Base-by-base conservation (phyloP, 1,139 yeast species). In the Protomyces pachydermus region DNA sequence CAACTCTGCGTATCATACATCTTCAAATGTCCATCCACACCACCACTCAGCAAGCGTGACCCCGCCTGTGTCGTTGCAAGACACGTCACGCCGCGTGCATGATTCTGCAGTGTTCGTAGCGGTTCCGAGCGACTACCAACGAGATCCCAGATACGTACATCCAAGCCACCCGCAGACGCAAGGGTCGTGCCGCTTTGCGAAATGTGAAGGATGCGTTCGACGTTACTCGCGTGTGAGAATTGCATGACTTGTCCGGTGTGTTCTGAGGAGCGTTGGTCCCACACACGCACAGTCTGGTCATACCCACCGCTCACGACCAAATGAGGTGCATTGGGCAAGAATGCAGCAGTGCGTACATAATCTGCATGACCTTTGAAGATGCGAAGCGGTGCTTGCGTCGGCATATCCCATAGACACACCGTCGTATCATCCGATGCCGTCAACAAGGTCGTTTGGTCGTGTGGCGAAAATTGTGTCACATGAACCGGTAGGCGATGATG, bases 21-120 rank as follows among this genome's bases (percentile, higher is more conserved):
- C 76, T 93, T 93, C 66, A 93, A 97, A 75, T 93, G 98, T 18
- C 98, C 98, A 75, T 93, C 98, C 67, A 93, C 80, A 0, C 97
- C 91, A 25, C 98, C 97, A 8, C 96, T 97, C 60, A 93, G 76
- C 61, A 93, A 79, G 10, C 96, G 95, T 60, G 85, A 80, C 68
- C 85, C 81, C 28, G 82, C 81, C 10, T 84, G 79, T 71, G 86
- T 82, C 4, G 42, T 64, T 32, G 66, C 65, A 68, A 91, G 78
- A 67, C 93, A 85, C 25, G 97, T 91, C 46, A 93, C 97, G 1
- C 97, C 88, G 75, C 93, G 93, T 69, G 93, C 93, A 78, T 93
- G 95, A 74, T 91, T 91, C 64, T 83, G 80, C 70, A 90, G 78
- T 67, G 85, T 84, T 70, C 82, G 81, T 18, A 66, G 20, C 5